Conservation (phyloP, 805 yeast species). For the Candida nitratophila region DNA sequence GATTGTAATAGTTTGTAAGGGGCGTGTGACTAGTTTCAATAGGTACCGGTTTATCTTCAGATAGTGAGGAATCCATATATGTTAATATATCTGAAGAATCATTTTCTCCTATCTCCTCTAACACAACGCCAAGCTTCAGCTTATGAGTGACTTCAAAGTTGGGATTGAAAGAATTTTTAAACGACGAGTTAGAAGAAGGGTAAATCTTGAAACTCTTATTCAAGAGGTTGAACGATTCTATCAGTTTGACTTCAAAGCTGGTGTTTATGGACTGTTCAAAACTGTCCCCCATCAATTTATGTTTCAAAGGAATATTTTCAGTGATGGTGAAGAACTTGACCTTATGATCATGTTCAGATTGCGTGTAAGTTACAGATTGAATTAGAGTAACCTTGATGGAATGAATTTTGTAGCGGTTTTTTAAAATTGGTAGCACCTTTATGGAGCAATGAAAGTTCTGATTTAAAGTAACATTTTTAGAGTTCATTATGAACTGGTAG, state of each 20-base stretch:
- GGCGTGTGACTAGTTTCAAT: not conserved
- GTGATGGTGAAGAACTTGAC: not conserved
- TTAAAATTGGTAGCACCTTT: conserved; percentile 18
- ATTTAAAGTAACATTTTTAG: conserved; percentile 14
- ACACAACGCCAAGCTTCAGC: conserved; percentile 7
- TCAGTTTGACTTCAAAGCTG: conserved; percentile 4
- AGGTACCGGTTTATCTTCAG: not conserved
- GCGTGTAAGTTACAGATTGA: conserved; percentile 16
- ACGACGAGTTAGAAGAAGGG: conserved; percentile 13
- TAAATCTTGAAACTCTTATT: conserved; percentile 5
- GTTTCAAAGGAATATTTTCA: conserved; percentile 13
- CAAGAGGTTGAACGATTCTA: not conserved
- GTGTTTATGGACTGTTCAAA: conserved; percentile 3
- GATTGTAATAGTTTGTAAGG: too few species aligned
- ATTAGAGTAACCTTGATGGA: conserved; percentile 14
- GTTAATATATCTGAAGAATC: not conserved
- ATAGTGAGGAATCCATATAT: too few species aligned
- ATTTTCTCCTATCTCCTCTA: conserved; percentile 3
- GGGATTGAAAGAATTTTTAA: conserved; percentile 1
- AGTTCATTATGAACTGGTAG: conserved; percentile 16
- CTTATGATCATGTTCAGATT: not conserved
- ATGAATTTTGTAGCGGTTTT: conserved; percentile 12
- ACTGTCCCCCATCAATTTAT: not conserved
- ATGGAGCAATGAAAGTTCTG: conserved; percentile 9
- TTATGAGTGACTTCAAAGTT: conserved; percentile 15